Evolutionary conservation across 73 alveolate species (phyloP), one percentile per base, ranked within the genome.

Genomic region (Diophrys sp.): DNA sequence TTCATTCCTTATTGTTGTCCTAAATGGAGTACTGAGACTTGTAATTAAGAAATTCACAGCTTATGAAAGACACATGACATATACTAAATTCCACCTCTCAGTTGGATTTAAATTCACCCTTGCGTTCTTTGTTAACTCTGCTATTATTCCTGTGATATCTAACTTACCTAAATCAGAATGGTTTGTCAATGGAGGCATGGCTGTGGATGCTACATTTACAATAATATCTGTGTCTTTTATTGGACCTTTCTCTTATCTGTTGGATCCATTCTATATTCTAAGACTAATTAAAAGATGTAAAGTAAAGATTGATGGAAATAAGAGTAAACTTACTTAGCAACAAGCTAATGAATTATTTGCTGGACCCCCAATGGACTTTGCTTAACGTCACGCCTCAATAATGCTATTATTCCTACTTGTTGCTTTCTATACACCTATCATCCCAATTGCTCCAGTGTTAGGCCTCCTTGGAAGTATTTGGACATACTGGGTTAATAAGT

Each of bases 51-150:
- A 67, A 1, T 53, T 91, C 31, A 72, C 95, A 0, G 77, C 67
- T 11, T 26, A 56, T 56, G 95, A 91, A 75, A 54, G 34, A 69
- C 91, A 80, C 77, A 85, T 87, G 31, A 88, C 97, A 1, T 74
- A 85, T 33, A 91, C 97, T 28, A 87, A 85, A 33, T 80, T 71
- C 73, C 79, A 84, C 34, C 75, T 91, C 32, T 88, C 94, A 29
- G 86, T 84, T 44, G 91, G 92, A 0, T 31, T 77, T 44, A 91
- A 91, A 71, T 67, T 90, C 34, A 68, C 89, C 1, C 26, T 89
- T 34, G 97, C 95, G 2, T 74, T 81, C 70, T 91, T 88, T 56
- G 32, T 88, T 26, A 91, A 91, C 56, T 84, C 97, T 30, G 89
- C 94, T 28, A 55, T 91, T 0, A 78, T 91, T 8, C 89, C 92